phyloP scores from a whole-genome alignment of 1,139 yeast genomes.

The Suhomyces bribrorum region DNA sequence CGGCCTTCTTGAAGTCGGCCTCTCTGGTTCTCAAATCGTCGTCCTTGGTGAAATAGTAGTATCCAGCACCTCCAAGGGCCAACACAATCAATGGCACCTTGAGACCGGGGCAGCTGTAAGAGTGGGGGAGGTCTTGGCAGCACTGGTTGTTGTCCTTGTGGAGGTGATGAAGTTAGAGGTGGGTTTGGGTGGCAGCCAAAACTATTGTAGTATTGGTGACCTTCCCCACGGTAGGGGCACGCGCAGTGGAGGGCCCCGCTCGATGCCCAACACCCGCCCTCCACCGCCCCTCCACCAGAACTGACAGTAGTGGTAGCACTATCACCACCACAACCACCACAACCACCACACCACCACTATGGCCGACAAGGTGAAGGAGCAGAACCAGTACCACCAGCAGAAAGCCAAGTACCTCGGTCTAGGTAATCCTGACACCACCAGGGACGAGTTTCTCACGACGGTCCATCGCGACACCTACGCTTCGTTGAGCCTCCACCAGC shows the following conservation, averaged over 20 bases:
- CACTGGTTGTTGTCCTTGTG: too few relatives aligned
- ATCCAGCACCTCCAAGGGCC: constrained; percentile 19
- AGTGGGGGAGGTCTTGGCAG: too few relatives aligned
- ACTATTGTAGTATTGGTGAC: too few relatives aligned
- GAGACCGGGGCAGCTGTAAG: constrained; percentile 4
- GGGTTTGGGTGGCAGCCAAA: too few relatives aligned
- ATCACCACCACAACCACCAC: not conserved
- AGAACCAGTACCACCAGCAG: constrained; percentile 59
- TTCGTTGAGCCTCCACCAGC: constrained; percentile 68
- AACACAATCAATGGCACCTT: constrained; percentile 15
- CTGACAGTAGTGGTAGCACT: not conserved
- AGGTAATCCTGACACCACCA: constrained; percentile 68
- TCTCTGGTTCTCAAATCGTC: constrained; percentile 1
- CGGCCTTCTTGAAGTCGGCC: not conserved
- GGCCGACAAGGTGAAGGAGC: constrained; percentile 74
- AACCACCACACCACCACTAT: constrained; percentile 17
- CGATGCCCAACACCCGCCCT: not conserved
- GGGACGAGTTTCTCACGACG: constrained; percentile 56
- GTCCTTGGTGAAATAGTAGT: constrained; percentile 11
- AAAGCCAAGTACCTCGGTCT: constrained; percentile 69
- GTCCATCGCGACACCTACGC: constrained; percentile 76
- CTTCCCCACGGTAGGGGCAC: constrained; percentile 11
- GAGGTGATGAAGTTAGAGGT: too few relatives aligned
- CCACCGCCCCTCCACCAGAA: not conserved
- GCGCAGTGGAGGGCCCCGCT: not conserved